These are phyloP conservation scores for Ploettnerulaceae sp. DNA, from an alignment of 2,329 filamentous ascomycete genomes.

Conservation along the genomic window DNA sequence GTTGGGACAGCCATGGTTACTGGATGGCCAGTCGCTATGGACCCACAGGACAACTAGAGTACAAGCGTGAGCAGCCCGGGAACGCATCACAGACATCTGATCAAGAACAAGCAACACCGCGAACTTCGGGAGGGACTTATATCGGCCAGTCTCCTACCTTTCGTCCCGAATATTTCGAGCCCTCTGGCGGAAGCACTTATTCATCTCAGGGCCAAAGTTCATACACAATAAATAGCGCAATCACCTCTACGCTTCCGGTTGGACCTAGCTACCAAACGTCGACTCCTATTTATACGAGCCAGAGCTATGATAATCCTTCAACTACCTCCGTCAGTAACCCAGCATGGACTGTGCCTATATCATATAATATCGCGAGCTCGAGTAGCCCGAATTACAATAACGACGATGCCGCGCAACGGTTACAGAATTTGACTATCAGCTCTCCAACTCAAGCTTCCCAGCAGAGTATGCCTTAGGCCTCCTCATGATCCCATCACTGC, in stretches of 20 bases:
- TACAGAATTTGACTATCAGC: background rate
- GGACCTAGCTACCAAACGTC: background rate
- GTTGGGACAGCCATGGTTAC: constrained; percentile 13
- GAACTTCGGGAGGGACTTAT: background rate
- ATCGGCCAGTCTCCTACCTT: background rate
- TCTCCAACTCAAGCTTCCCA: background rate
- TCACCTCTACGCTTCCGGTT: background rate
- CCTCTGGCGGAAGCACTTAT: no score
- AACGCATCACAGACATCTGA: background rate
- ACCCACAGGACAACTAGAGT: constrained; percentile 3
- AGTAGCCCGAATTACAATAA: background rate
- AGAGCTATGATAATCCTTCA: background rate
- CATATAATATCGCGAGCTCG: background rate
- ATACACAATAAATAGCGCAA: background rate
- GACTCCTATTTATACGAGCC: background rate
- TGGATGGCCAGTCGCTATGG: constrained; percentile 8
- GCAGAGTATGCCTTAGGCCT: background rate
- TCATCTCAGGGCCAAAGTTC: background rate
- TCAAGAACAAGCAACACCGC: constrained; percentile 3
- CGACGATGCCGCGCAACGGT: background rate
- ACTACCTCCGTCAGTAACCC: background rate
- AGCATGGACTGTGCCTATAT: background rate
- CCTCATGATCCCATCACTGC: no score
- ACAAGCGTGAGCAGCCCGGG: background rate
- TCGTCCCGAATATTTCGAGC: background rate